Conservation (phyloP, 2,329 filamentous ascomycete species). For the Atkinsonella hypoxylon region DNA sequence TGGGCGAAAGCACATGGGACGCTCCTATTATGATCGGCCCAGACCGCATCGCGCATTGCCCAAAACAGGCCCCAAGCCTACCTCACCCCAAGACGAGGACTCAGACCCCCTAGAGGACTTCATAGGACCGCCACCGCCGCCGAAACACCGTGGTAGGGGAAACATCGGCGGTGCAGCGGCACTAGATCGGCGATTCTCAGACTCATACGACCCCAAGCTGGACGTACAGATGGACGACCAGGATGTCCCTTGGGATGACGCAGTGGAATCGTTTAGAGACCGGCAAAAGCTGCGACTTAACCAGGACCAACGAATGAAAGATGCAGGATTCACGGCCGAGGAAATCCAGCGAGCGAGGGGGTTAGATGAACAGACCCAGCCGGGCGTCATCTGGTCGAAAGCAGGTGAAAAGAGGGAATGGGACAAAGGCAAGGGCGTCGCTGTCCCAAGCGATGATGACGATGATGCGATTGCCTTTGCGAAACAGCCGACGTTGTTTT, state of each 20-base stretch:
- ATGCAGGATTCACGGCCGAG: conserved; percentile 66
- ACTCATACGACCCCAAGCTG: conserved; percentile 45
- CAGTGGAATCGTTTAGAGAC: conserved; percentile 66
- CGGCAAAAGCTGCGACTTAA: conserved; percentile 66
- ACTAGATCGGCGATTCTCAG: conserved; percentile 72
- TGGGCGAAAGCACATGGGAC: conserved; percentile 21
- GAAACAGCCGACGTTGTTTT: conserved; percentile 7
- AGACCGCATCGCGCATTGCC: background rate
- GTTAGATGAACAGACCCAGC: conserved; percentile 43
- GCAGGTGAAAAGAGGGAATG: conserved; percentile 51
- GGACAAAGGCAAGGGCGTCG: conserved; percentile 40
- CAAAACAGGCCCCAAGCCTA: background rate
- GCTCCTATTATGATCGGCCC: conserved; percentile 12
- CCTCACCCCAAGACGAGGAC: conserved; percentile 9
- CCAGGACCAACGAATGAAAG: conserved; percentile 62
- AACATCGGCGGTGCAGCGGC: conserved; percentile 46
- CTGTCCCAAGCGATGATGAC: conserved; percentile 1
- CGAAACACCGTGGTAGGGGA: conserved; percentile 53
- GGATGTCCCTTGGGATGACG: conserved; percentile 62
- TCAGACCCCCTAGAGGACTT: conserved; percentile 67
- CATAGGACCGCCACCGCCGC: conserved; percentile 59
- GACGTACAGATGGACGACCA: conserved; percentile 41
- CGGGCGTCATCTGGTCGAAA: conserved; percentile 60
- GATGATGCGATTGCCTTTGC: background rate
- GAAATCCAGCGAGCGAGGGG: conserved; percentile 52